Base-by-base conservation (phyloP, 495 filamentous ascomycete genomes). In the Amniculicola lignicola region DNA sequence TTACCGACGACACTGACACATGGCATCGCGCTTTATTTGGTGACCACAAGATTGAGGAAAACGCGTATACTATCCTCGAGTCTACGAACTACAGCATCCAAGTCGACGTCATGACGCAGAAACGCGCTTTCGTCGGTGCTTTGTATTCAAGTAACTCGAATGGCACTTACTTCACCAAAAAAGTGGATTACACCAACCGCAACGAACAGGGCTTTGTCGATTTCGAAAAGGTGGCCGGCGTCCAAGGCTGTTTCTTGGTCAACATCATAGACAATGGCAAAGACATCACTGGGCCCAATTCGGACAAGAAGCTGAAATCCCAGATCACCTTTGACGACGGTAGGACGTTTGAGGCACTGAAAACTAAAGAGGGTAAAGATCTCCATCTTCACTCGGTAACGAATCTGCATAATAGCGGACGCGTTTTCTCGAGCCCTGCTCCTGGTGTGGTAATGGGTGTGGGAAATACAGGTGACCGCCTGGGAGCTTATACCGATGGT, bases 1-100 rank as follows among this genome's bases (percentile, higher is more conserved):
- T 85, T 27, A 89, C 87, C 11, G 81, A 87, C 60, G 90, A 98
- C 67, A 81, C 89, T 23, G 72, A 76, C 25, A 84, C 77, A 23
- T 98, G 93, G 93, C 87, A 95, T 65, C 83, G 88, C n/a, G 93
- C 92, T 42, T 78, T 92, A 57, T 97, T 98, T 69, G 85, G 85
- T 25, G 77, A 81, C 23, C 88, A 91, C 66, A 84, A 82, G 37
- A 68, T 98, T 21, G 80, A 87, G 61, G 79, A 96, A 67, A 81
- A 93, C 63, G 89, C 88, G 12, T 98, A 96, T 66, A 98, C 93
- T 0, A 77, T 97, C 19, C 76, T 98, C 24, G 92, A 96, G 72
- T 91, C 89, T 57, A 96, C 93, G 15, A 88, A 95, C 60, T 95
- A 97, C 75, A 95, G 91, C 73, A 89, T 98, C 55, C 90, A 96